Percentiles rank a stretch among this genome's conserved stretches.
Conservation (phyloP, 2,329 filamentous ascomycete species). For the Claviceps digitariae region DNA sequence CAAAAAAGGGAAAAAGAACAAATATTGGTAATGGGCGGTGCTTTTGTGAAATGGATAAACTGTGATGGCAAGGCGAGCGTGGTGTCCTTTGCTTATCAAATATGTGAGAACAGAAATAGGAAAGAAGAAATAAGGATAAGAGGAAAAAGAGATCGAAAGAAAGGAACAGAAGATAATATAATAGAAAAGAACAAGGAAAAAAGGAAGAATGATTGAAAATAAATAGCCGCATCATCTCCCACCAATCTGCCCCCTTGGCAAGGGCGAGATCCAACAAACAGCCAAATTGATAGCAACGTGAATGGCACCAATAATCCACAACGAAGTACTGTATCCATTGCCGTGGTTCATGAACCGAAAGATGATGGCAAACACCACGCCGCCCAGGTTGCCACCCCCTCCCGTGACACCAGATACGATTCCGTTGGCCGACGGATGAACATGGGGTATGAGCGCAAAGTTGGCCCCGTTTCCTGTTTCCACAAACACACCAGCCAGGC, state of each 20-base stretch:
- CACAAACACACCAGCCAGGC: constrained; percentile 66
- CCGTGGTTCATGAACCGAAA: constrained; percentile 55
- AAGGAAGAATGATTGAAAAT: neutral
- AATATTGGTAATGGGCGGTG: too few relatives aligned
- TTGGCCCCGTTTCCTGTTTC: constrained; percentile 79
- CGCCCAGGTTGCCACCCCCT: constrained; percentile 70
- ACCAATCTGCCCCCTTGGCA: constrained; percentile 34
- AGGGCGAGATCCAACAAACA: constrained; percentile 41
- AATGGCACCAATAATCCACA: constrained; percentile 75
- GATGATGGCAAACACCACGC: constrained; percentile 74
- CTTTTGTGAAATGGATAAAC: too few relatives aligned
- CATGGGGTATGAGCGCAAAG: constrained; percentile 76
- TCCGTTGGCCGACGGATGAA: constrained; percentile 72
- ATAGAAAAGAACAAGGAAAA: neutral
- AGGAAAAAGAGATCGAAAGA: too few relatives aligned
- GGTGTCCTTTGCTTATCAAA: too few relatives aligned
- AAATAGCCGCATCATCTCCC: constrained; percentile 10
- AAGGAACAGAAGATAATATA: neutral
- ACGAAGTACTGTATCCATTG: constrained; percentile 51
- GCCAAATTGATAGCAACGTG: constrained; percentile 55
- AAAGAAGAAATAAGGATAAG: too few relatives aligned
- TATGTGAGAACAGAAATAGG: too few relatives aligned
- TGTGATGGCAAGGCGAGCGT: too few relatives aligned
- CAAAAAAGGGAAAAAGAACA: too few relatives aligned
- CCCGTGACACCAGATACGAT: constrained; percentile 65